Percentiles rank a stretch among this genome's conserved stretches.
These are phyloP conservation scores for Amaranthus tricolor DNA, from an alignment of 179 eudicot genomes.

Conservation along the genomic window DNA sequence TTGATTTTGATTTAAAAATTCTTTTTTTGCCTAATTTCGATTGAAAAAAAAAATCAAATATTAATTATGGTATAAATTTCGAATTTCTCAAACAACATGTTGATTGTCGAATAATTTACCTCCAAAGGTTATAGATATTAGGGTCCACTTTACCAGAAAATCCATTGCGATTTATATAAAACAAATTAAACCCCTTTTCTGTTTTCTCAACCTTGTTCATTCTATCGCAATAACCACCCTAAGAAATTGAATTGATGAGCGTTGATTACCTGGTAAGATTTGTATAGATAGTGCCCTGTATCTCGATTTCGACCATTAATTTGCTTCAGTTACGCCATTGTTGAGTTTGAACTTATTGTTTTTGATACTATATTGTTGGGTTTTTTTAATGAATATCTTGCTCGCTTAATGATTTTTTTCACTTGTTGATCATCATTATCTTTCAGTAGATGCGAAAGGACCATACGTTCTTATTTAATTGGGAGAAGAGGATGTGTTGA, in stretches of 20 bases:
- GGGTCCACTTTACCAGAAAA: slow-evolving; percentile 14
- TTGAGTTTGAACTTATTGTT: neutral
- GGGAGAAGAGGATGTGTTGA: slow-evolving; percentile 33
- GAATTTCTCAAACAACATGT: no score
- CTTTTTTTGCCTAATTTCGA: no score
- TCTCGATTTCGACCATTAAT: neutral
- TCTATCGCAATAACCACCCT: neutral
- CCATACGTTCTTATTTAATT: neutral
- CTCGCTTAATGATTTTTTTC: neutral
- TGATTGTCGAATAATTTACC: neutral
- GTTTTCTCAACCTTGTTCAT: no score
- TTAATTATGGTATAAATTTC: no score
- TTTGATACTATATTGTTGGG: neutral
- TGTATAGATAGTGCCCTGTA: neutral
- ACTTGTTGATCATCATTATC: neutral
- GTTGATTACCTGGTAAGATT: neutral
- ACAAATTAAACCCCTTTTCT: no score
- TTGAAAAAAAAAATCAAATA: no score
- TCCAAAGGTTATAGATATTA: slow-evolving; percentile 27
- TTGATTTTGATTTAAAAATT: no score
- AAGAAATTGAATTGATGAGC: neutral
- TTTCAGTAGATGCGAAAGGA: slow-evolving; percentile 14
- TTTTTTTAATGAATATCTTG: neutral
- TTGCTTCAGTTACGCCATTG: neutral
- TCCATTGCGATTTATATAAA: neutral